These are phyloP conservation scores for Porpolomopsis calyptriformis DNA, from an alignment of 768 basidiomycete species.

Conservation along the genomic window DNA sequence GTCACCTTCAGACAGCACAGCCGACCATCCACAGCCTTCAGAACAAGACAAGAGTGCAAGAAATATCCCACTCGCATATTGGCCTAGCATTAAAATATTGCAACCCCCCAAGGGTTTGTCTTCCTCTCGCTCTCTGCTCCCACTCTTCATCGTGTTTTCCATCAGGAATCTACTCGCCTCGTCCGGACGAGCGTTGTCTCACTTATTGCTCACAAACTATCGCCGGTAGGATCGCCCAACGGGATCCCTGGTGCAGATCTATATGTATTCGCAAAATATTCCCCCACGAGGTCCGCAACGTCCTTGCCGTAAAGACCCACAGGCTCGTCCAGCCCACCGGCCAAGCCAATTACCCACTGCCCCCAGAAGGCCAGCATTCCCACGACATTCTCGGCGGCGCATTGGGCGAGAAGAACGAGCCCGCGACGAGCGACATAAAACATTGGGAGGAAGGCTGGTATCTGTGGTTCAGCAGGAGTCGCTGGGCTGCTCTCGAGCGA, in stretches of 20 bases:
- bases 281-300: slow-evolving; percentile 52
- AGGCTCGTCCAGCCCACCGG: slow-evolving; percentile 27
- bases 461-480: slow-evolving; percentile 52
- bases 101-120: slow-evolving; percentile 36
- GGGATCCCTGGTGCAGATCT: slow-evolving; percentile 46
- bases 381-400: slow-evolving; percentile 15
- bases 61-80: slow-evolving; percentile 15
- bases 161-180: slow-evolving; percentile 45
- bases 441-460: slow-evolving; percentile 74
- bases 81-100: slow-evolving; percentile 46
- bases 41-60: too few relatives aligned
- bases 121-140: background rate
- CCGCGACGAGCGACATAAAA: slow-evolving; percentile 28
- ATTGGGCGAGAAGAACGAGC: slow-evolving; percentile 9
- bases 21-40: background rate
- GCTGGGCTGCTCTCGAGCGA: slow-evolving; percentile 44
- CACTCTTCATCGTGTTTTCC: slow-evolving; percentile 5
- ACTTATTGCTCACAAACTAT: slow-evolving; percentile 52
- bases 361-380: slow-evolving; percentile 52
- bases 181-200: slow-evolving; percentile 55
- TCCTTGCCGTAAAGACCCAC: slow-evolving; percentile 33
- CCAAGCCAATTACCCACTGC: slow-evolving; percentile 49
- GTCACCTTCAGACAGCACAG: background rate
- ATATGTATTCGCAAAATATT: slow-evolving; percentile 58
- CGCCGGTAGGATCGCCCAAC: slow-evolving; percentile 37